These are phyloP conservation scores for Whalleya microplaca DNA, from an alignment of 2,329 filamentous ascomycete species.

Conservation along the genomic window DNA sequence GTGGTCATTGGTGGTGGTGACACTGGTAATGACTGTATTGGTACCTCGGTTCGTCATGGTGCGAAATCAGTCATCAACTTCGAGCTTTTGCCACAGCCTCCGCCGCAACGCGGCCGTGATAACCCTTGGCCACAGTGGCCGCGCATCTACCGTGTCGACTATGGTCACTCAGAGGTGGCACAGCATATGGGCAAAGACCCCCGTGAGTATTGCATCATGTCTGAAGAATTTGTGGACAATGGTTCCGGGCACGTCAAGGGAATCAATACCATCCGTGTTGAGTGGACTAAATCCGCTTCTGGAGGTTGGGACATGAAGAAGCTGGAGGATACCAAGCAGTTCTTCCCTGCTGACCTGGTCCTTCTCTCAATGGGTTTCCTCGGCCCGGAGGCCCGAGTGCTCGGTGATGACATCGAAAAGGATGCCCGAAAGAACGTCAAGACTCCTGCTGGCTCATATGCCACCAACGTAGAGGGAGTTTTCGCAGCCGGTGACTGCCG, in stretches of 20 bases:
- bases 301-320: conserved; percentile 99
- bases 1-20: conserved; percentile 97
- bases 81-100: conserved; percentile 90
- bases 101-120: conserved; percentile 84
- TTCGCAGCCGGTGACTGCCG: conserved; percentile 96
- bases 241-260: conserved; percentile 87
- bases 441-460: conserved; percentile 85
- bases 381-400: conserved; percentile 85
- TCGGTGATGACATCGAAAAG: conserved; percentile 87
- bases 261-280: conserved; percentile 93
- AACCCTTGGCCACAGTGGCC: conserved; percentile 99
- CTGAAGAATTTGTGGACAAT: conserved; percentile 92
- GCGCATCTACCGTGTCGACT: conserved; percentile 97
- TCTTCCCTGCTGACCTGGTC: conserved; percentile 95
- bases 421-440: conserved; percentile 95
- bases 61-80: conserved; percentile 97
- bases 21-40: conserved; percentile 97
- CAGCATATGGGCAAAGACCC: conserved; percentile 96
- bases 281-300: conserved; percentile 88
- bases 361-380: conserved; percentile 97
- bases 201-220: conserved; percentile 98
- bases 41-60: conserved; percentile 92
- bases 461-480: conserved; percentile 84
- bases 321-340: conserved; percentile 87
- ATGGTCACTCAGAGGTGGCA: conserved; percentile 93